phyloP scores from a whole-genome alignment of 345 rosid genomes.

The Acer negundo region DNA sequence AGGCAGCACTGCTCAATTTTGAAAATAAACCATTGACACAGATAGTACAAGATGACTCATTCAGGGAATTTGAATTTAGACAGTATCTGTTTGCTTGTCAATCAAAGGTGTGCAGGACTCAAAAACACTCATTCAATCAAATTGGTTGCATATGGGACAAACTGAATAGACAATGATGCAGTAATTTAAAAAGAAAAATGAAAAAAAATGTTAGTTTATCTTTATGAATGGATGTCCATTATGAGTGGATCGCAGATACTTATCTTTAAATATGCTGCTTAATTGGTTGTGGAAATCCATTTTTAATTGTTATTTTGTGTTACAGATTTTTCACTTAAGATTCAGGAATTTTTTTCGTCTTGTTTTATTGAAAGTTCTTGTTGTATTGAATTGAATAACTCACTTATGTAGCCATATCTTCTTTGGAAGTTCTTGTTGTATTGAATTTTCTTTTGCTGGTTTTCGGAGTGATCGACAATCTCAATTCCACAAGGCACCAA shows the following conservation, averaged over 20 bases:
- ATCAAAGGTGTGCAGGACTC: constrained; percentile 61
- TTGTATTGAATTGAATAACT: background rate
- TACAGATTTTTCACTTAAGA: background rate
- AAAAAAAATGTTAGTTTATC: too few species aligned
- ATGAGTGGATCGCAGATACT: background rate
- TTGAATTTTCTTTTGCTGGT: too few species aligned
- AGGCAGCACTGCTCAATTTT: constrained; percentile 76
- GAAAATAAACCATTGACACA: constrained; percentile 72
- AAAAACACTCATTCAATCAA: constrained; percentile 22
- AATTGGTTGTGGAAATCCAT: constrained; percentile 1
- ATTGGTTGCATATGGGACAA: background rate
- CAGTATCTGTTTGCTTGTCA: constrained; percentile 95
- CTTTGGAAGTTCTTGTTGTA: background rate
- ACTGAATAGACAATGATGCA: background rate
- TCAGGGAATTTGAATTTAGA: constrained; percentile 91
- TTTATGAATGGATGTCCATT: constrained; percentile 9
- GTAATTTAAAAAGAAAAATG: background rate
- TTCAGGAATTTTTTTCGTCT: background rate
- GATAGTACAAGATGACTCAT: constrained; percentile 90
- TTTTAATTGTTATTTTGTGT: background rate
- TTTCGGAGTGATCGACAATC: too few species aligned
- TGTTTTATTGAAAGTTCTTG: background rate
- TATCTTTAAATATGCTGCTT: background rate
- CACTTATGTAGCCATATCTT: background rate
- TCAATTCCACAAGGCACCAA: too few species aligned